Evolutionary conservation across 768 basidiomycete genomes (phyloP).

Genomic region (Tephrocybe rancida): DNA sequence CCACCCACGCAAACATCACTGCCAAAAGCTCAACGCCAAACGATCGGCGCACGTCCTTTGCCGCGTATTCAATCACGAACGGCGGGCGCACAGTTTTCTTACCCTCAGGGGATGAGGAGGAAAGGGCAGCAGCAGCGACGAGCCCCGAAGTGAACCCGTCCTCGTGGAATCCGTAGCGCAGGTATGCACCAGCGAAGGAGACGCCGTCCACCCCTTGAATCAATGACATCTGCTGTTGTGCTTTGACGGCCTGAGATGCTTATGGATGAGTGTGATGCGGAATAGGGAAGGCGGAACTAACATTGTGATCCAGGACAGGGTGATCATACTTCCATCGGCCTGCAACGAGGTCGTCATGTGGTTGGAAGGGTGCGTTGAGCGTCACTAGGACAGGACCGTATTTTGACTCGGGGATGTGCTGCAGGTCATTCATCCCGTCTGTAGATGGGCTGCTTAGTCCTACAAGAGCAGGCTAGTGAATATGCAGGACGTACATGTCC

Average conservation of each 20-base stretch:
- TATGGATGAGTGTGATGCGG: not conserved
- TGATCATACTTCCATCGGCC: constrained; percentile 68
- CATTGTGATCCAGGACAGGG: constrained; percentile 61
- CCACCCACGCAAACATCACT: constrained; percentile 39
- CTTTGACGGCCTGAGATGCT: constrained; percentile 45
- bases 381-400: constrained; percentile 72
- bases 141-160: constrained; percentile 66
- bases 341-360: constrained; percentile 43
- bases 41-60: constrained; percentile 23
- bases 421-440: constrained; percentile 80
- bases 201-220: constrained; percentile 69
- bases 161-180: constrained; percentile 82
- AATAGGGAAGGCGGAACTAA: constrained; percentile 21
- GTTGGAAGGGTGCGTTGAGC: constrained; percentile 70
- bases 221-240: constrained; percentile 50
- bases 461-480: not conserved
- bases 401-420: constrained; percentile 56
- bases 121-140: constrained; percentile 29
- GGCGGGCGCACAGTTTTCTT: constrained; percentile 35
- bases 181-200: constrained; percentile 71
- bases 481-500: constrained; percentile 41
- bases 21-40: constrained; percentile 23
- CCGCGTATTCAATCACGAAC: constrained; percentile 45
- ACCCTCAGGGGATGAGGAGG: constrained; percentile 6
- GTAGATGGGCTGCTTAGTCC: not conserved